phyloP scores from a whole-genome alignment of 2,329 filamentous ascomycete genomes.

The Corynespora cassiicola region DNA sequence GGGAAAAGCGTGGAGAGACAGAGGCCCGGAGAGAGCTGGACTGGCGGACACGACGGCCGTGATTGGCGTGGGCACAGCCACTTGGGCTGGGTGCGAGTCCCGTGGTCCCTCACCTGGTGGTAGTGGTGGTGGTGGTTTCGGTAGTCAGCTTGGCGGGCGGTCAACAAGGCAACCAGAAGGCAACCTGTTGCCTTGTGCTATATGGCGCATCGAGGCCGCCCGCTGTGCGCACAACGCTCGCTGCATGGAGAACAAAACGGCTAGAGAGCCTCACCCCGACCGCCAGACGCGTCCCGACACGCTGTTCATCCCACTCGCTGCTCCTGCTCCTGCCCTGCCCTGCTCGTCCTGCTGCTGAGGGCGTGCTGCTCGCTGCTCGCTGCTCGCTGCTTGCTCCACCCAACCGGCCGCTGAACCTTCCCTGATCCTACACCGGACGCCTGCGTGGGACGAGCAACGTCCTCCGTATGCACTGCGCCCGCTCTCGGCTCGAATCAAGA shows the following conservation, averaged over 20 bases:
- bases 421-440: constrained; percentile 35
- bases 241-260: constrained; percentile 10
- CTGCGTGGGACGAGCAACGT: constrained; percentile 25
- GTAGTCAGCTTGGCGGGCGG: constrained; percentile 18
- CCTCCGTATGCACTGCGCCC: constrained; percentile 16
- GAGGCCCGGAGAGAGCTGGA: no score
- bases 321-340: constrained; percentile 2
- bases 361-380: constrained; percentile 5
- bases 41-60: not conserved
- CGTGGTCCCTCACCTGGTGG: constrained; percentile 1
- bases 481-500: constrained; percentile 11
- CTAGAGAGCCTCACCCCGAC: constrained; percentile 28
- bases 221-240: constrained; percentile 9
- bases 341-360: no score
- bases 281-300: constrained; percentile 1
- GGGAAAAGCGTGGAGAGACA: no score
- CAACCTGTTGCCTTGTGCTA: constrained; percentile 21
- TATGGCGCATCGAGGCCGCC: constrained; percentile 25
- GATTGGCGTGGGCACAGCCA: constrained; percentile 18
- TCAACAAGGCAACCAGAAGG: constrained; percentile 21
- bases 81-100: constrained; percentile 3
- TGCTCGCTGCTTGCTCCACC: constrained; percentile 9
- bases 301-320: constrained; percentile 6
- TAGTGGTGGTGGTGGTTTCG: constrained; percentile 4
- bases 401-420: constrained; percentile 11